Percentiles rank a stretch among this genome's conserved stretches.
These are phyloP conservation scores for Edaphochlamys debaryana DNA, from an alignment of 139 green algal species.

Conservation along the genomic window DNA sequence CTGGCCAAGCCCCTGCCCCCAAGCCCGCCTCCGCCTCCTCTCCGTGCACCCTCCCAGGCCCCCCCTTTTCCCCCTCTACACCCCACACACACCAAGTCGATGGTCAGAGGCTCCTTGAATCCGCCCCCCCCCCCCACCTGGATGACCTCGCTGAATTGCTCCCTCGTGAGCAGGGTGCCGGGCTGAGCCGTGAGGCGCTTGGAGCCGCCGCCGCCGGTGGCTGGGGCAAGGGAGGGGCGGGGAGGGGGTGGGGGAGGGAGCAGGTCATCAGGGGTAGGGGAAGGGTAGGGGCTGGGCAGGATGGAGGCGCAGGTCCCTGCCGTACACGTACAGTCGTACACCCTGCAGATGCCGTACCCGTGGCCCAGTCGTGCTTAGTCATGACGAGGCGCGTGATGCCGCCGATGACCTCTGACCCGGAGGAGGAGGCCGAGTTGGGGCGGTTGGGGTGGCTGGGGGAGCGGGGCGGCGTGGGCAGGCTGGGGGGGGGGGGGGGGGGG, in stretches of 20 bases:
- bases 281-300: not conserved
- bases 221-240: not conserved
- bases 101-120: no score
- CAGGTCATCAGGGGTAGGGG: not conserved
- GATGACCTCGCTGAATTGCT: conserved; percentile 45
- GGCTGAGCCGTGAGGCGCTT: conserved; percentile 39
- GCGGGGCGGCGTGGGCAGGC: not conserved
- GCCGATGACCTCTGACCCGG: conserved; percentile 17
- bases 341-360: no score
- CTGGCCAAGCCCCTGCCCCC: no score
- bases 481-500: not conserved
- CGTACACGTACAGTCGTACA: no score
- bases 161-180: conserved; percentile 28
- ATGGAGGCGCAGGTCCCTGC: not conserved
- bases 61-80: no score
- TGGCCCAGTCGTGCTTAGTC: conserved; percentile 20
- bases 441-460: not conserved
- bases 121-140: conserved; percentile 43
- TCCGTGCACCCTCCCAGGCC: no score
- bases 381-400: conserved; percentile 21
- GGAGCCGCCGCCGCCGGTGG: not conserved
- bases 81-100: no score
- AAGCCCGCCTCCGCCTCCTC: no score
- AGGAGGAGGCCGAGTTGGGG: not conserved
- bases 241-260: no score